These are phyloP conservation scores for Tolypocladium album DNA, from an alignment of 2,329 filamentous ascomycete genomes.

Conservation along the genomic window DNA sequence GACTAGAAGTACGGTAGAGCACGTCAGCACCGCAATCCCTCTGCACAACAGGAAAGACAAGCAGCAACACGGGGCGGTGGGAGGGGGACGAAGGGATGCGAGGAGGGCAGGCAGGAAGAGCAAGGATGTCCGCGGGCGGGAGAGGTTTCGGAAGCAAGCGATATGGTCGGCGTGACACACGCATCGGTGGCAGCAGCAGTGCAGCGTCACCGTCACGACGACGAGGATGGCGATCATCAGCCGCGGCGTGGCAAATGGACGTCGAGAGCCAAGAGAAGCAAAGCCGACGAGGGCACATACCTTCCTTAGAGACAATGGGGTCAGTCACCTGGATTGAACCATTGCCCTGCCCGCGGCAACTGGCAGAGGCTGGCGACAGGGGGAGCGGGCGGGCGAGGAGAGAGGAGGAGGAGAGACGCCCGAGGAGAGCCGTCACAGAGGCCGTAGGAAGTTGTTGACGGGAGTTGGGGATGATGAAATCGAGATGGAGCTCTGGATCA, in stretches of 20 bases:
- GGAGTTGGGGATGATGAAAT: background rate
- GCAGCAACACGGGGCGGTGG: background rate
- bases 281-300: slow-evolving; percentile 7
- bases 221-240: background rate
- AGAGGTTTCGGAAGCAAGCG: background rate
- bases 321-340: slow-evolving; percentile 24
- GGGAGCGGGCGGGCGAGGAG: background rate
- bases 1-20: slow-evolving; percentile 8
- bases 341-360: slow-evolving; percentile 27
- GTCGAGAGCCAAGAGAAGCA: slow-evolving; percentile 3
- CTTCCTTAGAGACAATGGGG: slow-evolving; percentile 7
- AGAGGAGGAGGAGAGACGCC: background rate
- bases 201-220: background rate
- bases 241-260: slow-evolving; percentile 4
- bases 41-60: background rate
- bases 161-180: background rate
- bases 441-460: background rate
- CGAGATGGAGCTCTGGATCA: slow-evolving; percentile 3
- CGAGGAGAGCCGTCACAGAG: background rate
- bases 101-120: background rate
- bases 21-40: background rate
- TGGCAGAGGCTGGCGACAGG: slow-evolving; percentile 11
- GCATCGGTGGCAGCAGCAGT: background rate
- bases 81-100: slow-evolving; percentile 2
- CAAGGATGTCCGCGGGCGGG: background rate